These are phyloP conservation scores for Phlebiopsis flavidoalba DNA, from an alignment of 768 basidiomycete species.

Conservation along the genomic window DNA sequence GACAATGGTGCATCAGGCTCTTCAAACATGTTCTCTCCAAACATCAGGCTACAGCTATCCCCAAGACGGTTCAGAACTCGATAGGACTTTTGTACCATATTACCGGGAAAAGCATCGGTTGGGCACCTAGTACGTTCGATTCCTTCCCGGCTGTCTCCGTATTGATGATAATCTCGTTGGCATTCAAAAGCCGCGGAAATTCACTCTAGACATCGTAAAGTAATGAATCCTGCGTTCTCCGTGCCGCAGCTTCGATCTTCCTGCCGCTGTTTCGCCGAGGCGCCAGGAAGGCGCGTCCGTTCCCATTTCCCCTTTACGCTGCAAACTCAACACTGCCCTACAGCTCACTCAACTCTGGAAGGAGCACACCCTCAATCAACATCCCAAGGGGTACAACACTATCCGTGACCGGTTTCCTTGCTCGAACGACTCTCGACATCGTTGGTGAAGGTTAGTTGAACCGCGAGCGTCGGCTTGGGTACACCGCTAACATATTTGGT, in stretches of 20 bases:
- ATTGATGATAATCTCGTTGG: neutral
- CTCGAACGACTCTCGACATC: constrained; percentile 32
- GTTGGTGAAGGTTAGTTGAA: constrained; percentile 30
- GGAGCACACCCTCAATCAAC: constrained; percentile 31
- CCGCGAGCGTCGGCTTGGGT: neutral
- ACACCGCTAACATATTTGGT: neutral
- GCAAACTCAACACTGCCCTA: neutral
- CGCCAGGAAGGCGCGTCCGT: constrained; percentile 12
- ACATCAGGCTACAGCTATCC: constrained; percentile 11
- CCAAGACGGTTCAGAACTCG: constrained; percentile 5
- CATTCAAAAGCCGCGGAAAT: constrained; percentile 12
- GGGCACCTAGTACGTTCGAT: constrained; percentile 2
- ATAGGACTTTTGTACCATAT: neutral
- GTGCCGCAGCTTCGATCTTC: constrained; percentile 19
- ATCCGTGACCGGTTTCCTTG: constrained; percentile 27
- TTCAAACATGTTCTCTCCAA: constrained; percentile 10
- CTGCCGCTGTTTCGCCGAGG: constrained; percentile 21
- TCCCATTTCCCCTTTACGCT: neutral
- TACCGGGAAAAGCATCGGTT: constrained; percentile 2
- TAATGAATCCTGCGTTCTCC: constrained; percentile 30
- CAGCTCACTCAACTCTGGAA: constrained; percentile 11
- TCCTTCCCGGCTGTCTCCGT: neutral
- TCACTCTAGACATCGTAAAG: constrained; percentile 28
- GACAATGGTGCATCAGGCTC: neutral
- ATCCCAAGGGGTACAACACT: constrained; percentile 26